Evolutionary conservation across 139 green algal genomes (phyloP).

Genomic region (Tetraselmis striata): DNA sequence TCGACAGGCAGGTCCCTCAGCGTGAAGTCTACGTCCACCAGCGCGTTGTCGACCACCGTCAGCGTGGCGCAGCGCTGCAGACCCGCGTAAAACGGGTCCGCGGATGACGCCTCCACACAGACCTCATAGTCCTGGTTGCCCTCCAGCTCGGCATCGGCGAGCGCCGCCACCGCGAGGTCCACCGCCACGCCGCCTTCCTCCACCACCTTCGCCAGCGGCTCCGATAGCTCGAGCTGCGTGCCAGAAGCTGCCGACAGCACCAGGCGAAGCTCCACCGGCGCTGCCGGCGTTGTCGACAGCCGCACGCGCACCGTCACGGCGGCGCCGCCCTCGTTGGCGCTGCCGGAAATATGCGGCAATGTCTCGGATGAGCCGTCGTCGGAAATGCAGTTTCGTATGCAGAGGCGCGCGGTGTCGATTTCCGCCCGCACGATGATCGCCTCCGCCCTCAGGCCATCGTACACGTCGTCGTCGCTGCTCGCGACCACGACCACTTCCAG

Average conservation of each 20-base stretch:
- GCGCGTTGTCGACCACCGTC: background rate
- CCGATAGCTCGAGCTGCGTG: background rate
- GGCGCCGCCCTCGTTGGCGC: background rate
- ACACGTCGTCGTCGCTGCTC: background rate
- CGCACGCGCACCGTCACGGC: background rate
- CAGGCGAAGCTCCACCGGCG: background rate
- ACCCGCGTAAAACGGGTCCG: background rate
- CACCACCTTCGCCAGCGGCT: background rate
- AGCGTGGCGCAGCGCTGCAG: background rate
- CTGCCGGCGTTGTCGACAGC: background rate
- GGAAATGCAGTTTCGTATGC: background rate
- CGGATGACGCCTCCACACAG: background rate
- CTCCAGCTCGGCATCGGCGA: background rate
- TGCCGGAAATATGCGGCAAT: background rate
- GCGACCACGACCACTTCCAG: background rate
- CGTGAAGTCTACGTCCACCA: background rate
- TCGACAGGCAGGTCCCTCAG: background rate
- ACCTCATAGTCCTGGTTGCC: background rate
- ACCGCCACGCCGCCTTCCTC: background rate
- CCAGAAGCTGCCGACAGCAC: no score
- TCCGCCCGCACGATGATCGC: background rate
- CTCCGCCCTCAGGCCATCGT: background rate
- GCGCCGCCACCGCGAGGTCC: background rate
- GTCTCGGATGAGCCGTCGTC: background rate
- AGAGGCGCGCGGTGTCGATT: background rate